These are phyloP conservation scores for Fusarium armeniacum DNA, from an alignment of 2,329 filamentous ascomycete genomes.

Conservation along the genomic window DNA sequence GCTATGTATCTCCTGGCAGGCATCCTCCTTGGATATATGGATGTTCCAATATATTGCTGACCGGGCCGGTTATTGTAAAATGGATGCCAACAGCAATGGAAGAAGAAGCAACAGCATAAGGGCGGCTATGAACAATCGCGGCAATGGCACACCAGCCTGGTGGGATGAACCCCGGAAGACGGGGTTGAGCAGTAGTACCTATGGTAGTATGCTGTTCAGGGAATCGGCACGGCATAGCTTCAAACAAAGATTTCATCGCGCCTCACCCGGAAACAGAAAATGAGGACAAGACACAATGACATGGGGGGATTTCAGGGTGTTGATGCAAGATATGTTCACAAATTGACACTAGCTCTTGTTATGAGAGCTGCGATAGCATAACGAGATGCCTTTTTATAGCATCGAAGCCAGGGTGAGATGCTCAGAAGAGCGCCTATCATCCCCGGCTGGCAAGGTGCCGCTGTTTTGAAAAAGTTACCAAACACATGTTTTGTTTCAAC, in stretches of 20 bases:
- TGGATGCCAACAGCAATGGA: slow-evolving; percentile 26
- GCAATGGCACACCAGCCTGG: slow-evolving; percentile 21
- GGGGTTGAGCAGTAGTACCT: slow-evolving; percentile 10
- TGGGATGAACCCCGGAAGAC: slow-evolving; percentile 27
- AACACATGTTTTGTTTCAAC: slow-evolving; percentile 8
- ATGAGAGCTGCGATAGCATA: slow-evolving; percentile 42
- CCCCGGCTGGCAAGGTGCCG: slow-evolving; percentile 23
- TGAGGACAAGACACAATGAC: slow-evolving; percentile 25
- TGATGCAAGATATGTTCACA: slow-evolving; percentile 33
- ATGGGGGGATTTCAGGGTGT: slow-evolving; percentile 35
- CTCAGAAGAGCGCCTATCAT: slow-evolving; percentile 28
- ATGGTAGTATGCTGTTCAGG: slow-evolving; percentile 20
- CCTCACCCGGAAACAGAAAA: slow-evolving; percentile 49
- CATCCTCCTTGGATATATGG: slow-evolving; percentile 45
- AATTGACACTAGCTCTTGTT: slow-evolving; percentile 40
- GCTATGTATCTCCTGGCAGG: slow-evolving; percentile 5
- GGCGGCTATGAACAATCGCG: slow-evolving; percentile 32
- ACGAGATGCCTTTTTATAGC: slow-evolving; percentile 19
- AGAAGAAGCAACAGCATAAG: slow-evolving; percentile 23
- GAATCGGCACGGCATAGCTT: slow-evolving; percentile 29
- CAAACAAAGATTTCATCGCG: slow-evolving; percentile 39
- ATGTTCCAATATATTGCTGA: slow-evolving; percentile 32
- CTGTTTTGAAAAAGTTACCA: slow-evolving; percentile 17
- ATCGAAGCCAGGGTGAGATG: slow-evolving; percentile 15
- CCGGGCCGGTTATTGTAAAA: slow-evolving; percentile 45